phyloP scores from a whole-genome alignment of 345 rosid species.

The Hibiscus tridactylites region DNA sequence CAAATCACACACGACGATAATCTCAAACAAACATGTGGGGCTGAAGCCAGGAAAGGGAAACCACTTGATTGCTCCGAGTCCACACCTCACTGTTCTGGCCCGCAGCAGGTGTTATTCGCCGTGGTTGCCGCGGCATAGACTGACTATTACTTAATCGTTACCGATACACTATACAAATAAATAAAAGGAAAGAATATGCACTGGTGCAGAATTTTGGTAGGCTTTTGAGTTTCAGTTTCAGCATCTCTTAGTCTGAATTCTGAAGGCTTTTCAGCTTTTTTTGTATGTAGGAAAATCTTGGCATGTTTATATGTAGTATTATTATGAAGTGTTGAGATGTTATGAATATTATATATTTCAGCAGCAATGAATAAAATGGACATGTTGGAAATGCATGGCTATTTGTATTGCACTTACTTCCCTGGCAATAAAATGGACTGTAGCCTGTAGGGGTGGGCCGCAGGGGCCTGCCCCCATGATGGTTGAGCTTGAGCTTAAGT shows the following conservation, averaged over 20 bases:
- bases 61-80: conserved; percentile 14
- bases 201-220: not conserved
- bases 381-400: too few species aligned
- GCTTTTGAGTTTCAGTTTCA: not conserved
- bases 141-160: not conserved
- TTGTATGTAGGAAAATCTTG: not conserved
- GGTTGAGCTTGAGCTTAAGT: too few species aligned
- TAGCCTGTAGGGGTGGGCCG: too few species aligned
- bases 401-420: too few species aligned
- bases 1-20: conserved; percentile 18
- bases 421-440: too few species aligned
- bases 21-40: conserved; percentile 12
- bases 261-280: not conserved
- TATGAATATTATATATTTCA: too few species aligned
- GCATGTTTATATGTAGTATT: not conserved
- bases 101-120: not conserved
- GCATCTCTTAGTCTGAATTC: not conserved
- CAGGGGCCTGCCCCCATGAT: too few species aligned
- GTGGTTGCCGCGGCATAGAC: conserved; percentile 16
- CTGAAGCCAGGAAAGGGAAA: not conserved
- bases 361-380: too few species aligned
- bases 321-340: too few species aligned
- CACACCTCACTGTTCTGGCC: not conserved
- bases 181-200: not conserved
- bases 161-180: not conserved